Evolutionary conservation across 2,329 filamentous ascomycete species (phyloP).

Genomic region (Gnomoniopsis sp.): DNA sequence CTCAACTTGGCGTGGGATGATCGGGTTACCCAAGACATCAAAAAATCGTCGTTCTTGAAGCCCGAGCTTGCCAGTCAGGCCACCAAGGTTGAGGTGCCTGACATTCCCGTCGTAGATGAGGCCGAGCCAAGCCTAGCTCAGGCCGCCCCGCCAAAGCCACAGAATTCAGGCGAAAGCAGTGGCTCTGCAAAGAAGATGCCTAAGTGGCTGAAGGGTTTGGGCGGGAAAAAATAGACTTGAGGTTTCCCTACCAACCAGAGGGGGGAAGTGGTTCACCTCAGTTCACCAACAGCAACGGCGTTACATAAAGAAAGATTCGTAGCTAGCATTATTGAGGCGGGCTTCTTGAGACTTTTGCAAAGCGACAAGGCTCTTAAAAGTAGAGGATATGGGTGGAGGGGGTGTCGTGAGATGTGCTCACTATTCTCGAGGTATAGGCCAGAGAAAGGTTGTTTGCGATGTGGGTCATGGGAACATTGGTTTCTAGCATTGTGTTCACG

Average conservation of each 20-base stretch:
- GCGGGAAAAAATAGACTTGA: slow-evolving; percentile 58
- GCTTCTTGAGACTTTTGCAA: too few species aligned
- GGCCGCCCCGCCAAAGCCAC: slow-evolving; percentile 27
- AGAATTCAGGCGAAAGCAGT: slow-evolving; percentile 27
- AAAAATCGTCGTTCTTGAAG: slow-evolving; percentile 58
- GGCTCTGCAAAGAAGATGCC: slow-evolving; percentile 48
- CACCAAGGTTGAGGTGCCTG: slow-evolving; percentile 62
- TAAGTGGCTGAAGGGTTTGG: slow-evolving; percentile 70
- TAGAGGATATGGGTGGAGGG: too few species aligned
- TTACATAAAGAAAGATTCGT: neutral
- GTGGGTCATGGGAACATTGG: neutral
- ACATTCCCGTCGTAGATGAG: slow-evolving; percentile 40
- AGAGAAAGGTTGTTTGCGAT: neutral
- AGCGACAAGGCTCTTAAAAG: neutral
- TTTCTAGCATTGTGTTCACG: neutral
- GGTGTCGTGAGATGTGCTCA: too few species aligned
- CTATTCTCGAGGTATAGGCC: too few species aligned
- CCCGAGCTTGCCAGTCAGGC: slow-evolving; percentile 57
- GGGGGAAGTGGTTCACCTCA: too few species aligned
- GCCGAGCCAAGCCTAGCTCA: slow-evolving; percentile 28
- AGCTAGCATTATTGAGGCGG: too few species aligned
- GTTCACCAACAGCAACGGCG: neutral
- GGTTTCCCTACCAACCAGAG: too few species aligned
- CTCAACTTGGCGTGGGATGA: slow-evolving; percentile 75
- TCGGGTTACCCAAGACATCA: slow-evolving; percentile 51